A percentile compares a stretch with the other conserved stretches of the same genome.
Conservation (phyloP, 371 early-diverging fungal species). For the Choanephora cucurbitarum region DNA sequence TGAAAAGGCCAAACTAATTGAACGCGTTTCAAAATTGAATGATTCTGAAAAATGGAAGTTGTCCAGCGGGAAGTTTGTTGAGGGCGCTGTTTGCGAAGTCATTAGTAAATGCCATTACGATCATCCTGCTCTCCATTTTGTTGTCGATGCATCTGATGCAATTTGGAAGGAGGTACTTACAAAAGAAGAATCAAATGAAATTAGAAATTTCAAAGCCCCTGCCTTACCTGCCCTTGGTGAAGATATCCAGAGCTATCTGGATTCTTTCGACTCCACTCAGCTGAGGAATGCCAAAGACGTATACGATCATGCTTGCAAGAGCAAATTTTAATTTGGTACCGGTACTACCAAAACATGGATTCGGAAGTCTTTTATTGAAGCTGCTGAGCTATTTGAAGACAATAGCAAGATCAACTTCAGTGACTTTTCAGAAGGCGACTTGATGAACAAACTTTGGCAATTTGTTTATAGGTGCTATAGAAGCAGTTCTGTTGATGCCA, state of each 20-base stretch:
- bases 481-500: neutral
- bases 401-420: neutral
- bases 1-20: neutral
- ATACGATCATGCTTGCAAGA: conserved; percentile 4
- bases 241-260: conserved; percentile 8
- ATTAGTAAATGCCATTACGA: conserved; percentile 5
- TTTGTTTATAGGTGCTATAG: conserved; percentile 14
- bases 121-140: conserved; percentile 10
- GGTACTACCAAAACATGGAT: conserved; percentile 3
- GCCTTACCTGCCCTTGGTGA: conserved; percentile 4
- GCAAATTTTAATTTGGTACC: conserved; percentile 2
- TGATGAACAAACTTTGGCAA: conserved; percentile 11
- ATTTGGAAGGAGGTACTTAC: conserved; percentile 14
- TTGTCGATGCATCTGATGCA: conserved; percentile 13
- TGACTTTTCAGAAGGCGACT: conserved; percentile 9
- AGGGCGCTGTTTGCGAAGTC: neutral
- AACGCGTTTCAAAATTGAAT: neutral
- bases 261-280: conserved; percentile 3
- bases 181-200: conserved; percentile 10
- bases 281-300: neutral
- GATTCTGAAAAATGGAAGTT: neutral
- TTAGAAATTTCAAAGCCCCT: neutral
- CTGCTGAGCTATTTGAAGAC: conserved; percentile 7
- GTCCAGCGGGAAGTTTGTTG: neutral
- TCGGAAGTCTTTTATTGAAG: conserved; percentile 5